phyloP scores from a whole-genome alignment of 83 land plant species.

The Diphasiastrum complanatum region DNA sequence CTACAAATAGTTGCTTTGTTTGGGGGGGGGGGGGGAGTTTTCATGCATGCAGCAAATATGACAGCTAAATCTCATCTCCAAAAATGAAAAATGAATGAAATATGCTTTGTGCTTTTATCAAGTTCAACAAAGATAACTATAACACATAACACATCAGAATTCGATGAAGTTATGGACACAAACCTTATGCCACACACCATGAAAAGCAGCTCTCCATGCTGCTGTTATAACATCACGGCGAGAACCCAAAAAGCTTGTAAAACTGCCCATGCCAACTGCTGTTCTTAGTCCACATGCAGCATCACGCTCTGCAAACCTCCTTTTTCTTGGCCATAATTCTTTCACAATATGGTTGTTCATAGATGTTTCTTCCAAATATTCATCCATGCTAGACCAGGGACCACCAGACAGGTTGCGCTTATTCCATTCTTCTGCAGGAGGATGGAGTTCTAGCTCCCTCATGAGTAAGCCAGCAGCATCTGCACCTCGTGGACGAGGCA shows the following conservation, averaged over 20 bases:
- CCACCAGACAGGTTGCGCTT: constrained; percentile 84
- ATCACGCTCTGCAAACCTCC: constrained; percentile 76
- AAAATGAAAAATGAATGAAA: not conserved
- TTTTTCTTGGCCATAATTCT: constrained; percentile 85
- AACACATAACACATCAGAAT: not conserved
- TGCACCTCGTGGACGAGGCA: constrained; percentile 98
- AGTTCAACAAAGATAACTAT: not conserved
- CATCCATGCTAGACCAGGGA: constrained; percentile 77
- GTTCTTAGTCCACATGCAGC: constrained; percentile 96
- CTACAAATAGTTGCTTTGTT: too few relatives aligned
- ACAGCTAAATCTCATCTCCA: too few relatives aligned
- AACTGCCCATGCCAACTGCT: constrained; percentile 83
- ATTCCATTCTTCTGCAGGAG: constrained; percentile 99
- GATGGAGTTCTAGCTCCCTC: constrained; percentile 93
- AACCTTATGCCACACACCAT: constrained; percentile 99
- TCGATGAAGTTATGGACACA: not conserved
- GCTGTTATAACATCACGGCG: constrained; percentile 89
- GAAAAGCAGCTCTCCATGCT: constrained; percentile 79
- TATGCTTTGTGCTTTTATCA: not conserved
- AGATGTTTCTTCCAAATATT: constrained; percentile 14
- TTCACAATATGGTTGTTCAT: constrained; percentile 8
- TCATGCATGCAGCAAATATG: too few relatives aligned
- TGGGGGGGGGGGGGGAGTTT: too few relatives aligned
- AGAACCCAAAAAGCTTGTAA: constrained; percentile 84
- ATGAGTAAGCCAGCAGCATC: constrained; percentile 97